Percentiles rank a stretch among this genome's conserved stretches.
phyloP scores from a whole-genome alignment of 2,329 filamentous ascomycete species.

The Colletotrichum acutatum region DNA sequence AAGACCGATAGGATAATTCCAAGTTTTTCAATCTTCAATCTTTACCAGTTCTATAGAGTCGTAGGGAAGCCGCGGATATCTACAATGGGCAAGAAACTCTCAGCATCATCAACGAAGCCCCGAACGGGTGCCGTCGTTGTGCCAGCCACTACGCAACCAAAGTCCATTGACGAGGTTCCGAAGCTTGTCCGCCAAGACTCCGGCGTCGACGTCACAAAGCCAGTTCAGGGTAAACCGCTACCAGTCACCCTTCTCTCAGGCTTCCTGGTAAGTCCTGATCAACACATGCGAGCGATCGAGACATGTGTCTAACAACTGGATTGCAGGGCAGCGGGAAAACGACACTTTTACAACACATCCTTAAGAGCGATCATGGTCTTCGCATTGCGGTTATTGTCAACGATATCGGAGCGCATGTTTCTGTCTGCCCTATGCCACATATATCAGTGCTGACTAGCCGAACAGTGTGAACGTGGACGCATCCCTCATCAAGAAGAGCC shows the following conservation, averaged over 20 bases:
- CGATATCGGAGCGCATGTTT: constrained; percentile 70
- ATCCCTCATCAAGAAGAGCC: constrained; percentile 65
- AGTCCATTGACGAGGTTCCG: background rate
- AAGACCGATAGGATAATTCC: background rate
- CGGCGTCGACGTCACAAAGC: constrained; percentile 16
- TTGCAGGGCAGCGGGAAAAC: constrained; percentile 75
- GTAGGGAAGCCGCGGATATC: background rate
- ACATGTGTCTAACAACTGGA: background rate
- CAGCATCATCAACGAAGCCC: constrained; percentile 16
- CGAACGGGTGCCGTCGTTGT: constrained; percentile 8
- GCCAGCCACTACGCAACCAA: background rate
- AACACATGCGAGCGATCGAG: too few relatives aligned
- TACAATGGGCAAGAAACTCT: constrained; percentile 27
- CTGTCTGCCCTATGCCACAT: fast-evolving
- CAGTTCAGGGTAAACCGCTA: constrained; percentile 45
- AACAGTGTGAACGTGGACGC: constrained; percentile 73
- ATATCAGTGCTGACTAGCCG: background rate
- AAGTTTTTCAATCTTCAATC: background rate
- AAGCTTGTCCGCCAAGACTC: constrained; percentile 27
- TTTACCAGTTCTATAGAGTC: too few relatives aligned
- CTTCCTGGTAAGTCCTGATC: constrained; percentile 57
- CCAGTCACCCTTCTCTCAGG: constrained; percentile 71
- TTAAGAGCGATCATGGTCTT: constrained; percentile 74
- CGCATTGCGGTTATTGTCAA: constrained; percentile 80
- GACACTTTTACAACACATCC: constrained; percentile 75